Base-by-base conservation (phyloP, 768 basidiomycete species). In the Chiua virens region DNA sequence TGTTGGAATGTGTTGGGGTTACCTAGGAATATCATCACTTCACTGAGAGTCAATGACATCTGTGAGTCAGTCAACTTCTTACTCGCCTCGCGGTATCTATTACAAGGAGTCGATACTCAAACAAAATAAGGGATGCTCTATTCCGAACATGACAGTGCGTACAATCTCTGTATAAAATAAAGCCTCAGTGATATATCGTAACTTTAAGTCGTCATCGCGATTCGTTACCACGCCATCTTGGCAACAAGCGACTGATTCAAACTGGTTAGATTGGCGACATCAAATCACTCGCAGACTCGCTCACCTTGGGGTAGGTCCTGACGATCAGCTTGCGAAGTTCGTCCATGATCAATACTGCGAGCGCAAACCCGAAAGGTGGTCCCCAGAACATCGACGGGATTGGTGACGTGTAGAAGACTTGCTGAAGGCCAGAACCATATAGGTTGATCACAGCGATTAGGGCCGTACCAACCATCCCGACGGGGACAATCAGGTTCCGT, bases 371-470 rank as follows among this genome's bases (percentile, higher is more conserved):
- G 47, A 79, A 73, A 2, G 78, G 77, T 25, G 76, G 64, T 14
- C 75, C 68, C 78, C 78, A 79, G 60, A 77, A 79, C 71, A 72
- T 75, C 3, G 66, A 59, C 2, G 74, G 77, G 23, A 79, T 77
- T 7, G 74, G 72, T 2, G 71, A 59, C 4, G 77, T 79, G 3
- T 28, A 32, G 45, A 79, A 79, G 22, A 79, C 74, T 0, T 39
- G 22, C 46, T 78, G 73, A n/a, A 79, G 54, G 3, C 76, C 76
- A 7, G 60, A 67, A 2, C 76, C 78, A 34, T 79, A 75, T 32
- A 76, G 49, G 53, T 78, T 77, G 46, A 66, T 67, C 1, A 79
- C 55, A 0, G 75, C 75, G 47, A 79, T 71, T 23, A 79, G 58
- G 15, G 68, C 69, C 14, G 77, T 78, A 2, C 62, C 66, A 50